phyloP scores from a whole-genome alignment of 768 basidiomycete species.

The Lactifluus echinatus region DNA sequence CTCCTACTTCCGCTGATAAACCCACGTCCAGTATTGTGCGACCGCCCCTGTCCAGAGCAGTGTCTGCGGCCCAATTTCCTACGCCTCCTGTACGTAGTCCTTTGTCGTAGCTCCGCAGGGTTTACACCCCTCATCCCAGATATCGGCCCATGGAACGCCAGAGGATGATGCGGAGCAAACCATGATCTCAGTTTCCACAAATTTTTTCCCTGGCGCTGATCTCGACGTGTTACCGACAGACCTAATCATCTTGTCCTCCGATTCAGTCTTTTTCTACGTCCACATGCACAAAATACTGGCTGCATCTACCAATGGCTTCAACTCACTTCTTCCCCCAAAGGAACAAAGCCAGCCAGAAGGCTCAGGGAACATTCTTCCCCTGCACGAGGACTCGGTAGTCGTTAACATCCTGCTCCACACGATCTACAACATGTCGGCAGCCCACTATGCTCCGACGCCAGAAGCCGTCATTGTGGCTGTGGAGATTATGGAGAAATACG shows the following conservation, averaged over 20 bases:
- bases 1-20: slow-evolving; percentile 30
- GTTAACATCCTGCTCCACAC: slow-evolving; percentile 69
- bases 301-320: slow-evolving; percentile 58
- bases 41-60: slow-evolving; percentile 14
- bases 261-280: slow-evolving; percentile 80
- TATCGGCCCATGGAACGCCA: slow-evolving; percentile 29
- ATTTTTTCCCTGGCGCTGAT: slow-evolving; percentile 64
- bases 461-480: slow-evolving; percentile 50
- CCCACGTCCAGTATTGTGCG: slow-evolving; percentile 24
- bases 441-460: slow-evolving; percentile 65
- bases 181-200: slow-evolving; percentile 72
- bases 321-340: slow-evolving; percentile 43
- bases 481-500: slow-evolving; percentile 49
- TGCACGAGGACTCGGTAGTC: slow-evolving; percentile 51
- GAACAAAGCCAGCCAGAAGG: slow-evolving; percentile 31
- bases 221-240: slow-evolving; percentile 51
- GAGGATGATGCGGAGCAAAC: slow-evolving; percentile 34
- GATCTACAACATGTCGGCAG: slow-evolving; percentile 63
- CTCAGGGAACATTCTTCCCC: slow-evolving; percentile 44
- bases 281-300: slow-evolving; percentile 50
- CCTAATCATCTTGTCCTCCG: slow-evolving; percentile 56
- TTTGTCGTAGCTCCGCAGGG: slow-evolving; percentile 8
- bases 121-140: slow-evolving; percentile 21
- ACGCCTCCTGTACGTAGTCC: slow-evolving; percentile 50
- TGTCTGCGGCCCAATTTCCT: slow-evolving; percentile 28